Conservation (phyloP, 2,329 filamentous ascomycete genomes). For the Paraphoma sp. region DNA sequence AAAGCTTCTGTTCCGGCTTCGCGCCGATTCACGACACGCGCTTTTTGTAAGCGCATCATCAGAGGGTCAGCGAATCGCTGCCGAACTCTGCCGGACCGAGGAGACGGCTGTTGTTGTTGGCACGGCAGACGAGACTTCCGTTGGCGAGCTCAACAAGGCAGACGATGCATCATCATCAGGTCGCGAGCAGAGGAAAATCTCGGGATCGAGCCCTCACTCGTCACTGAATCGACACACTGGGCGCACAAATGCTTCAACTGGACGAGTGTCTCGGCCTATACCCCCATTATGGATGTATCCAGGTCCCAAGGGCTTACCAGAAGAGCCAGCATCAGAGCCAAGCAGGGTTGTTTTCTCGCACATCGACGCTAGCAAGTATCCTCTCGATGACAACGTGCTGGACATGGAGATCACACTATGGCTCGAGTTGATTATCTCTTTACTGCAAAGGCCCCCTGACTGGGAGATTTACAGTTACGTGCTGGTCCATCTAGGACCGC, state of each 20-base stretch:
- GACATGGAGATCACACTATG: slow-evolving; percentile 63
- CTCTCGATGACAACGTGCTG: slow-evolving; percentile 46
- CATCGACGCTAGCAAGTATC: slow-evolving; percentile 46
- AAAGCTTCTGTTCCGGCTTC: slow-evolving; percentile 72
- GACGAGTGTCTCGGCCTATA: slow-evolving; percentile 42
- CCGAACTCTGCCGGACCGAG: slow-evolving; percentile 70
- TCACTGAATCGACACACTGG: slow-evolving; percentile 38
- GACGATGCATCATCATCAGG: slow-evolving; percentile 39
- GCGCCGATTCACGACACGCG: slow-evolving; percentile 80
- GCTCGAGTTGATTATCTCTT: slow-evolving; percentile 77
- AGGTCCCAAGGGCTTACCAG: slow-evolving; percentile 60
- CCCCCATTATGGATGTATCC: slow-evolving; percentile 64
- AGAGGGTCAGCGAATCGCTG: slow-evolving; percentile 76
- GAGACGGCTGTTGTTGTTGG: slow-evolving; percentile 58
- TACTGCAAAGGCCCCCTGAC: slow-evolving; percentile 76
- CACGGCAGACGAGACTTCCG: slow-evolving; percentile 48
- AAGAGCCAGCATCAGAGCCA: slow-evolving; percentile 56
- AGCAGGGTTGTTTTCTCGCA: slow-evolving; percentile 61
- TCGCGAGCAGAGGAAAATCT: slow-evolving; percentile 40
- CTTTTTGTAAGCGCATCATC: slow-evolving; percentile 74
- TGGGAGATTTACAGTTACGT: slow-evolving; percentile 96
- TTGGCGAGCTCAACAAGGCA: slow-evolving; percentile 25
- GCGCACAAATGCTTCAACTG: slow-evolving; percentile 28
- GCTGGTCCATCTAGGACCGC: slow-evolving; percentile 82
- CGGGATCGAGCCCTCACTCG: slow-evolving; percentile 39